Percentiles rank a stretch among this genome's conserved stretches.
phyloP scores from a whole-genome alignment of 495 filamentous ascomycete genomes.

The Podospora appendiculata region DNA sequence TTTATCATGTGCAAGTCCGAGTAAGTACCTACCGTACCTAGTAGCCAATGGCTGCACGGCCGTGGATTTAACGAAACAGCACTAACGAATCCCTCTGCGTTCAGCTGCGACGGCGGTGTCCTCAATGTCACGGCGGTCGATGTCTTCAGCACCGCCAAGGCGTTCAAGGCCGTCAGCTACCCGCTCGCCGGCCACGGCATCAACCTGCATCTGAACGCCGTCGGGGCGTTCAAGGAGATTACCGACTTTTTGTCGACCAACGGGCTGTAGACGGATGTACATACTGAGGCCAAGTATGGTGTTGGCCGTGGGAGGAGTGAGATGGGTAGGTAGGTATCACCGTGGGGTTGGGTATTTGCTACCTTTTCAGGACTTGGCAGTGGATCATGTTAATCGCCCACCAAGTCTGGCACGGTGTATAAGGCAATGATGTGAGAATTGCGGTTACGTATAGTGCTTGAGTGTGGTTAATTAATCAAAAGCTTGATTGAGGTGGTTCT shows the following conservation, averaged over 20 bases:
- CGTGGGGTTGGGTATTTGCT: no score
- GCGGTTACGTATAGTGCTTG: no score
- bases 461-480: no score
- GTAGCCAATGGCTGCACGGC: no score
- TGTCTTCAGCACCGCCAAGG: conserved; percentile 10
- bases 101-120: conserved; percentile 17
- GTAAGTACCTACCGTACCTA: conserved; percentile 15
- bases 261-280: neutral
- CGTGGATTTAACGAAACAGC: no score
- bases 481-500: no score
- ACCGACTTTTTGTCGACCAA: conserved; percentile 18
- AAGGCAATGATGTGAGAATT: no score
- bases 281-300: neutral
- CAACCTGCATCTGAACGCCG: conserved; percentile 19
- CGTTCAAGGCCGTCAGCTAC: conserved; percentile 16
- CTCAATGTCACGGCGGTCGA: conserved; percentile 1
- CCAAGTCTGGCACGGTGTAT: no score
- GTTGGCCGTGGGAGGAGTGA: neutral
- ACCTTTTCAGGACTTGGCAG: no score
- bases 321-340: neutral
- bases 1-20: conserved; percentile 27
- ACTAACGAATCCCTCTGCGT: no score
- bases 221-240: conserved; percentile 21
- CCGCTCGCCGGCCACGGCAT: conserved; percentile 18
- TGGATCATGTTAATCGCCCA: neutral